Percentiles rank a stretch among this genome's conserved stretches.
These are phyloP conservation scores for Yarrowia sp. DNA, from an alignment of 805 yeast species.

Conservation along the genomic window DNA sequence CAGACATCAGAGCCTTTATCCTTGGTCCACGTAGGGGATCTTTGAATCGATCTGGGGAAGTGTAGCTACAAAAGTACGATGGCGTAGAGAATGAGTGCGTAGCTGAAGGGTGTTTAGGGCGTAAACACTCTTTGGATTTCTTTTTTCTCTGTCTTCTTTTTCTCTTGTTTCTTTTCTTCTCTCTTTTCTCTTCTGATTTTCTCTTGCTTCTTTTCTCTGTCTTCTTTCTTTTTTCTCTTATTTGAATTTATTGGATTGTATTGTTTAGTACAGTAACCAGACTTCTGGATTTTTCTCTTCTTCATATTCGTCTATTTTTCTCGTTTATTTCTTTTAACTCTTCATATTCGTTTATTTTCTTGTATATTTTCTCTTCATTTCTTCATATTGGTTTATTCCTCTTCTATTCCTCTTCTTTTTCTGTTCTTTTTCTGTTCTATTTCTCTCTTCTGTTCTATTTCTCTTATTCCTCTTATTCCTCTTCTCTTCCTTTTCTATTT, in stretches of 20 bases:
- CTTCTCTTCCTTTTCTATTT: neutral
- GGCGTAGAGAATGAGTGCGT: neutral
- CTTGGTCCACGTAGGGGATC: neutral
- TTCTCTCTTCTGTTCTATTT: neutral
- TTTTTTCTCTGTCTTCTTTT: neutral
- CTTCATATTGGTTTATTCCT: neutral
- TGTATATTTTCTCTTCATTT: neutral
- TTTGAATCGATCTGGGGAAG: neutral
- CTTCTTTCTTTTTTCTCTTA: neutral
- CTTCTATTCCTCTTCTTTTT: no score
- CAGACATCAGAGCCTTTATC: neutral
- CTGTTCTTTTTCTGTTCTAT: neutral
- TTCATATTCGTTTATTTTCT: neutral
- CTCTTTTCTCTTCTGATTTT: neutral
- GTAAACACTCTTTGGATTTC: neutral
- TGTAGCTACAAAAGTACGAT: neutral
- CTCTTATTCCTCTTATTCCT: neutral
- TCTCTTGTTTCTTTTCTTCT: neutral
- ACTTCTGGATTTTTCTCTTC: neutral
- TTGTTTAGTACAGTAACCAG: no score
- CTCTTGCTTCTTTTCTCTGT: neutral
- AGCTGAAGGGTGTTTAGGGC: neutral
- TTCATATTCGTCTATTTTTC: no score
- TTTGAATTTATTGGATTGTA: no score
- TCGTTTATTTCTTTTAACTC: neutral